These are phyloP conservation scores for Acanthochlamys bracteata DNA, from an alignment of 106 monocot species.

Conservation along the genomic window DNA sequence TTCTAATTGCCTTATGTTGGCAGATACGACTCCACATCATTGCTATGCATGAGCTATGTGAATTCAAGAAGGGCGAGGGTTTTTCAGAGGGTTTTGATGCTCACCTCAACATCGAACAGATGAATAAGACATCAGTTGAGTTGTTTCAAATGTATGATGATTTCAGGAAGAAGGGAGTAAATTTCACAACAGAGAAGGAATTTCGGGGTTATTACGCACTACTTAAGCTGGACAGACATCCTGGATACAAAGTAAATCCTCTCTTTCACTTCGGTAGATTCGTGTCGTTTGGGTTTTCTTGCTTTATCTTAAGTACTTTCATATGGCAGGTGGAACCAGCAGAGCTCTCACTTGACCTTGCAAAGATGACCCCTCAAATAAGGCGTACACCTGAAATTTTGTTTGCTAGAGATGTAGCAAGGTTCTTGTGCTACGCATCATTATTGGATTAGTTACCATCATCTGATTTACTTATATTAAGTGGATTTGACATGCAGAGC, in stretches of 20 bases:
- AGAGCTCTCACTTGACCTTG: conserved; percentile 96
- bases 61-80: conserved; percentile 90
- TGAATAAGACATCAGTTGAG: conserved; percentile 98
- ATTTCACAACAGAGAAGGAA: conserved; percentile 69
- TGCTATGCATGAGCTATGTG: conserved; percentile 96
- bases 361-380: conserved; percentile 83
- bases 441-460: too few relatives aligned
- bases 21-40: conserved; percentile 96
- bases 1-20: too few relatives aligned
- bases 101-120: conserved; percentile 98
- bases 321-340: conserved; percentile 80
- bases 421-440: conserved; percentile 35
- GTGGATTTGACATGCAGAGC: conserved; percentile 53
- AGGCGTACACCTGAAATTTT: conserved; percentile 66
- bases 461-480: too few relatives aligned
- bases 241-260: conserved; percentile 83
- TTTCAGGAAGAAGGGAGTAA: conserved; percentile 61
- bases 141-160: conserved; percentile 99
- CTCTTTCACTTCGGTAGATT: too few relatives aligned
- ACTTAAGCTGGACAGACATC: conserved; percentile 92
- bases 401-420: conserved; percentile 88
- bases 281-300: neutral
- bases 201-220: conserved; percentile 98
- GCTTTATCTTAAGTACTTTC: neutral
- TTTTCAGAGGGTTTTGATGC: conserved; percentile 98